Conservation (phyloP, 257 asterid species). For the Cinchona pubescens region DNA sequence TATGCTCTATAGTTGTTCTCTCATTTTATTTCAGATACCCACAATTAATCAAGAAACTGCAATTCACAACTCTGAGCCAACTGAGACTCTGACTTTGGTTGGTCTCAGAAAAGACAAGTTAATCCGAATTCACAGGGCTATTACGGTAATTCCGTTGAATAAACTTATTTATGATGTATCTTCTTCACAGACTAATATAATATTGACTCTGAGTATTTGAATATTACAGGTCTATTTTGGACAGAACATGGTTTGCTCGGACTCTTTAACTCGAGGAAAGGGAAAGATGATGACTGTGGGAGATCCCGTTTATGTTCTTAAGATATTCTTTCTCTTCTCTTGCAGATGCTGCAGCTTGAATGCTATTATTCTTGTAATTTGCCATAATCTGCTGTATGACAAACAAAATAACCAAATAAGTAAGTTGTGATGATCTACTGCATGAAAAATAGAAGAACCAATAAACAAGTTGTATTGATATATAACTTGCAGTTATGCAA, state of each 20-base stretch:
- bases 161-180: background rate
- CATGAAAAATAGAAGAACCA: too few species aligned
- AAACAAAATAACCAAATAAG: background rate
- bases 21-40: slow-evolving; percentile 48
- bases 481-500: background rate
- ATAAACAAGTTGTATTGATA: too few species aligned
- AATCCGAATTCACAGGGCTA: too few species aligned
- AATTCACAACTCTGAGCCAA: slow-evolving; percentile 28
- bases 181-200: background rate
- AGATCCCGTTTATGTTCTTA: slow-evolving; percentile 35
- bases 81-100: too few species aligned
- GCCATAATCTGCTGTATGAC: background rate
- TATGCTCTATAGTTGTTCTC: background rate
- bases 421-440: too few species aligned
- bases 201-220: background rate
- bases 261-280: slow-evolving; percentile 22
- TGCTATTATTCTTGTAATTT: background rate
- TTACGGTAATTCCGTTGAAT: background rate
- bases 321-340: slow-evolving; percentile 29
- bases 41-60: slow-evolving; percentile 45
- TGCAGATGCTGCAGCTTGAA: slow-evolving; percentile 34
- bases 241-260: slow-evolving; percentile 48
- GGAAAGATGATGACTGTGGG: slow-evolving; percentile 36
- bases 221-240: slow-evolving; percentile 50
- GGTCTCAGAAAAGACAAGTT: too few species aligned